Base-by-base conservation (phyloP, 108 stramenopile genomes). In the Nitzschia putrida region DNA sequence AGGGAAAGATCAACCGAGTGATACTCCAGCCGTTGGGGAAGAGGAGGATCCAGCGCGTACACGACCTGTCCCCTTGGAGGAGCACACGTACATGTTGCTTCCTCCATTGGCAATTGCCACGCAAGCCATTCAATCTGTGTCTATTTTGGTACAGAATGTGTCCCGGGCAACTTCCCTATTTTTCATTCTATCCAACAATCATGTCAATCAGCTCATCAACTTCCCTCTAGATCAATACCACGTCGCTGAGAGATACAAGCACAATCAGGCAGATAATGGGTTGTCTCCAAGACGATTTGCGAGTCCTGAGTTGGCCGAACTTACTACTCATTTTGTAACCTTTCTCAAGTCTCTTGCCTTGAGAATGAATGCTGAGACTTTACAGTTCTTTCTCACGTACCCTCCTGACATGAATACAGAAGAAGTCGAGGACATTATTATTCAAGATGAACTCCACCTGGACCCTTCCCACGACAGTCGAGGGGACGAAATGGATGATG, bases 71-170 rank as follows among this genome's bases (percentile, higher is more conserved):
- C 21, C 41, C 6, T 16, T 59, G 26, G 44, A 59, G 4, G 64
- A 53, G 10, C 58, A 58, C 56, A 51, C 22, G 10, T 60, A 70
- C 29, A 59, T 23, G 56, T 41, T 76, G 47, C 79, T 94, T 7
- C 90, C 93, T 34, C 85, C 88, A 3, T 47, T 91, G 0, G 60
- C 77, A 40, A 84, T 94, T 39, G 93, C 93, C 12, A 90, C 83
- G 2, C 93, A 94, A 78, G 87, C 85, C 10, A 65, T 94, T 29
- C 93, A 94, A 77, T 87, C 87, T 54, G 75, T 88, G 24, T 91
- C 90, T 51, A 94, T 94, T 69, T 70, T 94, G 44, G 80, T 94
- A 4, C 93, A 94, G 73, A 94, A 94, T 53, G 93, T 91, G 5
- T 85, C 81, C n/a, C 83, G 84, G 40, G 87, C 86, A 9, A 94